These are phyloP conservation scores for Talaromyces sp. DNA, from an alignment of 2,329 filamentous ascomycete genomes.

Conservation along the genomic window DNA sequence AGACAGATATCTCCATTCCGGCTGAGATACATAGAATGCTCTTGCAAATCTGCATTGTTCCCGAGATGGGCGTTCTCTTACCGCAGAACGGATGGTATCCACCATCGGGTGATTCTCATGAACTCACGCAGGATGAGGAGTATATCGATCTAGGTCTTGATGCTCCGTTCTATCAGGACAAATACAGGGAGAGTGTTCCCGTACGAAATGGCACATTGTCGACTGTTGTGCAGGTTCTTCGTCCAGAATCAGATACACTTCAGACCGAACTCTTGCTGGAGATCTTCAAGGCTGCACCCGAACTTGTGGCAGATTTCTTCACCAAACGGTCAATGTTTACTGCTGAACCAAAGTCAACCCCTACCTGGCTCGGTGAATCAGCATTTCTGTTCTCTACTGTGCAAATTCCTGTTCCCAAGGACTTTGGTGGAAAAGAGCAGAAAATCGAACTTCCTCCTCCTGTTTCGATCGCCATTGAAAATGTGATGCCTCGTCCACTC, in stretches of 20 bases:
- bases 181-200: conserved; percentile 64
- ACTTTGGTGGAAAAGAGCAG: conserved; percentile 65
- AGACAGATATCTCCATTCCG: conserved; percentile 54
- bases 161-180: conserved; percentile 67
- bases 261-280: conserved; percentile 79
- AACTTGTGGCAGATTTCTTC: conserved; percentile 87
- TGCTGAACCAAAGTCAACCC: conserved; percentile 86
- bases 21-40: conserved; percentile 74
- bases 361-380: conserved; percentile 93
- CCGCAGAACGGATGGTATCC: conserved; percentile 83
- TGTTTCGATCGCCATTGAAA: conserved; percentile 75
- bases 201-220: conserved; percentile 78
- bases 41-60: conserved; percentile 69
- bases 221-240: conserved; percentile 73
- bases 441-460: conserved; percentile 72
- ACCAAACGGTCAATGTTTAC: conserved; percentile 74
- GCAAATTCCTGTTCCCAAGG: conserved; percentile 67
- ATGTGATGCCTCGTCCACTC: conserved; percentile 77
- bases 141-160: conserved; percentile 66
- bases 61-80: conserved; percentile 70
- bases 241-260: conserved; percentile 76
- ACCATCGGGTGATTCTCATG: conserved; percentile 56
- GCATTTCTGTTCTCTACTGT: conserved; percentile 82
- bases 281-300: conserved; percentile 78
- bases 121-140: conserved; percentile 47